phyloP scores from a whole-genome alignment of 176 grass and related monocot genomes.

The Thalia dealbata region DNA sequence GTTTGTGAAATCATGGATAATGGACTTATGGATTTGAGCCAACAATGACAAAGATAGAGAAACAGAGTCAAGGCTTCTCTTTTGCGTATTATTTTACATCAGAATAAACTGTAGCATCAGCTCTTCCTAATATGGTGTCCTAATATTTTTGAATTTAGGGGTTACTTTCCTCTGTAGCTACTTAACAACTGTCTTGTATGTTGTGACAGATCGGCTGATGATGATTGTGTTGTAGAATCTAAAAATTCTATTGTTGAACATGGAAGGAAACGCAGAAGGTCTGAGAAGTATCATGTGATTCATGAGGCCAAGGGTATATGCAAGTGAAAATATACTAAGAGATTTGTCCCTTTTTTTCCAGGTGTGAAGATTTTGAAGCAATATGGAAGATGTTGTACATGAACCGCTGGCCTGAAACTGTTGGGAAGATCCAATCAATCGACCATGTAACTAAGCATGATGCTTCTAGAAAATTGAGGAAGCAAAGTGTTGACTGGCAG shows the following conservation, averaged over 20 bases:
- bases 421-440: conserved; percentile 15
- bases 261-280: conserved; percentile 4
- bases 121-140: not conserved
- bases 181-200: not conserved
- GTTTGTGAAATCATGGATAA: too few relatives aligned
- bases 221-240: not conserved
- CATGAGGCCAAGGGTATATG: not conserved
- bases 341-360: conserved; percentile 5
- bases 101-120: not conserved
- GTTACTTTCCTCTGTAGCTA: not conserved
- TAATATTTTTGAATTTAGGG: not conserved
- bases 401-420: conserved; percentile 32
- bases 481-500: conserved; percentile 33
- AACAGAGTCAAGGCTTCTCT: not conserved
- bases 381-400: conserved; percentile 42
- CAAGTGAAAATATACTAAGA: conserved; percentile 2
- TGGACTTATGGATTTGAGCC: too few relatives aligned
- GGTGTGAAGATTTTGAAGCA: conserved; percentile 41
- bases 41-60: too few relatives aligned
- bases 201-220: conserved; percentile 3
- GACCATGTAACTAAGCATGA: not conserved
- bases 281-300: conserved; percentile 1
- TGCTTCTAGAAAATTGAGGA: not conserved
- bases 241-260: not conserved
- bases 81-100: not conserved